Base-by-base conservation (phyloP, 345 rosid genomes). In the Cardamine occulta region DNA sequence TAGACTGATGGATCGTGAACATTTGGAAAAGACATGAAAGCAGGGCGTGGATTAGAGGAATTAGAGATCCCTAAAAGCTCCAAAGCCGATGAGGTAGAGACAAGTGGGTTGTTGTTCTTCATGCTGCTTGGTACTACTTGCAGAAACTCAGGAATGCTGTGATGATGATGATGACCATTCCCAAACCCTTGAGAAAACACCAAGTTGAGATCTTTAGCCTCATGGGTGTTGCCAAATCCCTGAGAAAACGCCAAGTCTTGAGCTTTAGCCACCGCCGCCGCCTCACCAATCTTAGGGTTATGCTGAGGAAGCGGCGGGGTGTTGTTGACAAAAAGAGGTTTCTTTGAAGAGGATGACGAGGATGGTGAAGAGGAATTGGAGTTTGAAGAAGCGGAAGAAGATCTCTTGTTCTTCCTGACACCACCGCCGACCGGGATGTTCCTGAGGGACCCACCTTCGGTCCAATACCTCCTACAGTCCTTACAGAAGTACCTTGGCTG, bases 341-440 rank as follows among this genome's bases (percentile, higher is more conserved):
- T 88, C 14, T 79, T 85, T 1, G 87, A 80, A 24, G 87, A 55
- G 0, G 84, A 69, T 44, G 89, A 72, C 18, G 86, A 59, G 0
- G 86, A 74, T 1, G 87, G 60, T 9, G 93, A 84, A 4, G 82
- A 56, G 34, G 78, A 53, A 6, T 60, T 57, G 4, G 74, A 73
- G 10, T 23, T 28, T 8, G 79, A 69, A 3, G 80, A 73, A 28
- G 84, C 44, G 2, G 86, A 78, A 7, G 88, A 68, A 19, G 95
- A 83, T 80, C 96, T 82, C 79, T 88, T 96, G 86, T 93, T 96
- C 93, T 93, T 95, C 44, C 99, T 80, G 54, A 96, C 78, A 65
- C 90, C 96, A 18, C 99, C 99, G 5, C 99, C 99, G 17, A 96
- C 90, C 21, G 99, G 99, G 67, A 96, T 96, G 75, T 89, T 96